Conservation (phyloP, 371 early-diverging fungal genomes). For the Mortierella sp. region DNA sequence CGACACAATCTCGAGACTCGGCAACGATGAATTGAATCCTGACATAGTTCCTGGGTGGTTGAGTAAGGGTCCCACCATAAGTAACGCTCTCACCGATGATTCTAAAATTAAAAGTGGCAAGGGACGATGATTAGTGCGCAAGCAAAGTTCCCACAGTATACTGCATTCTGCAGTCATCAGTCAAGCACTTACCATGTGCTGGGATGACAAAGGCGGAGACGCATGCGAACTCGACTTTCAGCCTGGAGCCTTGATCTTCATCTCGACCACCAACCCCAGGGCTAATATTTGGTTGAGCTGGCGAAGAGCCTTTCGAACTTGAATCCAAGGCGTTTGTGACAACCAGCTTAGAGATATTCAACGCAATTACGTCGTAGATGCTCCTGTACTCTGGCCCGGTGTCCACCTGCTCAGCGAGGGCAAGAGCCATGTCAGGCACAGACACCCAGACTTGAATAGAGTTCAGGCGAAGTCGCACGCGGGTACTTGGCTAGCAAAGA, state of each 20-base stretch:
- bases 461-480: conserved; percentile 48
- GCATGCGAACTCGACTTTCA: conserved; percentile 44
- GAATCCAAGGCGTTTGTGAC: conserved; percentile 26
- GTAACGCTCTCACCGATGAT: conserved; percentile 32
- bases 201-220: conserved; percentile 48
- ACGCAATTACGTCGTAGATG: conserved; percentile 44
- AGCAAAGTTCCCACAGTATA: neutral
- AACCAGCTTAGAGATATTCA: conserved; percentile 47
- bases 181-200: conserved; percentile 30
- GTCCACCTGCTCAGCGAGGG: conserved; percentile 26
- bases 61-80: conserved; percentile 32
- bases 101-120: conserved; percentile 5
- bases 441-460: conserved; percentile 54
- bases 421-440: conserved; percentile 44
- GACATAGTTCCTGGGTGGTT: conserved; percentile 28
- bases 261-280: neutral
- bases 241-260: conserved; percentile 14
- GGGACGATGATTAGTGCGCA: neutral
- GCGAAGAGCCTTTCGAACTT: neutral
- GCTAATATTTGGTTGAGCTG: neutral
- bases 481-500: conserved; percentile 23
- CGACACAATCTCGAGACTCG: conserved; percentile 35
- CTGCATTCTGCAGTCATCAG: neutral
- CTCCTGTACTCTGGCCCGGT: conserved; percentile 47
- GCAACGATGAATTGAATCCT: conserved; percentile 29